Evolutionary conservation across 176 grass and related monocot genomes (phyloP).

Genomic region (Avena atlantica): DNA sequence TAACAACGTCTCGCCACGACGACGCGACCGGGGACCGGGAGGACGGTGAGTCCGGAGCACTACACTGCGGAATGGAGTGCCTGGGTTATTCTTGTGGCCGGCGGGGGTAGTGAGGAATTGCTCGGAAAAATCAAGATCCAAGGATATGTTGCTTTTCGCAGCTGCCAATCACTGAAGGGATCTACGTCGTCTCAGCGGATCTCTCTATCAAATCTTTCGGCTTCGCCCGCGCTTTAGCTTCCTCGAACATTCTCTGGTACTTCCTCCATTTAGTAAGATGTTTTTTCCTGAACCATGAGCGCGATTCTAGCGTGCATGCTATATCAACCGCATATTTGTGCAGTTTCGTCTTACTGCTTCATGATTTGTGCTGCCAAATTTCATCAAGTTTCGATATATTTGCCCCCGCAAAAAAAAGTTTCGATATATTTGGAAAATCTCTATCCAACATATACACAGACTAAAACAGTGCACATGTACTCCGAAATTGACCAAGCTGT

Average conservation of each 20-base stretch:
- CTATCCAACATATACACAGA: no score
- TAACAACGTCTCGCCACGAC: neutral
- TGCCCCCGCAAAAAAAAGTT: no score
- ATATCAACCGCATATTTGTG: no score
- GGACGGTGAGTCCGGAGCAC: neutral
- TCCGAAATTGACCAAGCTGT: no score
- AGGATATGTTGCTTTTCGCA: neutral
- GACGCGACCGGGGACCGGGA: neutral
- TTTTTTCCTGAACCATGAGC: no score
- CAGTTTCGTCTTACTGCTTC: no score
- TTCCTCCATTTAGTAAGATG: neutral
- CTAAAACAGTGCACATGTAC: no score
- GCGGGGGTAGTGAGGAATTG: neutral
- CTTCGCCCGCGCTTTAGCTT: neutral
- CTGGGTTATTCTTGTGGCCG: neutral
- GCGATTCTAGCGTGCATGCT: no score
- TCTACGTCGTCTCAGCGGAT: neutral
- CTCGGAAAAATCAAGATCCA: conserved; percentile 7
- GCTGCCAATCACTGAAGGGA: neutral
- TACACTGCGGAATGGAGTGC: neutral
- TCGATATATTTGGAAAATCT: no score
- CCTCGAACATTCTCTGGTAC: neutral
- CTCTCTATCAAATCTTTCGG: neutral
- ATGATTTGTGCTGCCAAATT: no score
- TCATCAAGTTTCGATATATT: no score